Evolutionary conservation across 129 eudicot species (phyloP), one percentile per base, ranked within the genome.

Genomic region (Helichrysum umbraculigerum): DNA sequence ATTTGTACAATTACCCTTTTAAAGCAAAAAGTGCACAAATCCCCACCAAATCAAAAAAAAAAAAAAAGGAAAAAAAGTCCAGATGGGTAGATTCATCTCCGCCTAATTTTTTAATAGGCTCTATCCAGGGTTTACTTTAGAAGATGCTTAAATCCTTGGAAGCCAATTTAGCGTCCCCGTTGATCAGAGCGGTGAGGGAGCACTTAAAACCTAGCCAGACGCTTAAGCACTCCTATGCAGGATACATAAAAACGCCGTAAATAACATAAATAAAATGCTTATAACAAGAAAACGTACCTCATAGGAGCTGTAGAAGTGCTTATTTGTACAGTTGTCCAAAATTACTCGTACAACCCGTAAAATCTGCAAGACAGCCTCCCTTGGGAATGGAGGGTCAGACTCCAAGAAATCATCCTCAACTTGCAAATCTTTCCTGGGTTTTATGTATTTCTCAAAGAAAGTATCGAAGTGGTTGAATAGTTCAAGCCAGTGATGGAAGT

Each of bases 401-500:
- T 85, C 89, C 85, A 86, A 84, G 81, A 87, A 86, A 67, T 83
- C 79, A 75, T 91, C 90, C 80, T 87, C 94, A 73, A 94, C 83
- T 61, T 86, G 97, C 82, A 94, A 82, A 86, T 94, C 99, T 83
- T 91, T 94, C 83, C 99, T 89, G 39, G 96, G 78, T 75, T 94
- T 94, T 71, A 94, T 87, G 82, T 71, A 83, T 83, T 91, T 94
- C 87, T 91, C 99, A 70, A 94, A 94, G 85, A 74, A 94, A 9
- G 93, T 81, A 75, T 94, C 96, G 4, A 94, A 94, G 72, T 94
- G 97, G 81, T 87, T 91, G 68, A 94, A 91, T 72, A 94, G 90
- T 76, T 94, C 99, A 76, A 91, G 89, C 99, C 97, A 94, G 51
- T 94, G 97, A 83, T 91, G 94, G 73, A 91, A 94, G 71, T 94